These are phyloP conservation scores for Leonotis leonurus DNA, from an alignment of 257 asterid genomes.

Conservation along the genomic window DNA sequence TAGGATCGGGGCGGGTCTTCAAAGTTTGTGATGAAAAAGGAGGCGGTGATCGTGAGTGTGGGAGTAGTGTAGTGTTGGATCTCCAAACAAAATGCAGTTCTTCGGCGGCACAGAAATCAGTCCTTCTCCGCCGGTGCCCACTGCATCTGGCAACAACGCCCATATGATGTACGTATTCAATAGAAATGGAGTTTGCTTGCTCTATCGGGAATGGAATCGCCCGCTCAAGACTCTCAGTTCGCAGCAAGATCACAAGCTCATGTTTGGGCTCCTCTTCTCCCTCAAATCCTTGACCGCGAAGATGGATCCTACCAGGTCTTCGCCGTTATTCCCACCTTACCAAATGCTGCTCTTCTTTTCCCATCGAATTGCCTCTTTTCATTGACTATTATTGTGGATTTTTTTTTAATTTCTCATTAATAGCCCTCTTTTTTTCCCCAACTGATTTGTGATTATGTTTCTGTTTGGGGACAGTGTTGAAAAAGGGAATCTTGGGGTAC, in stretches of 20 bases:
- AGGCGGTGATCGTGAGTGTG: no score
- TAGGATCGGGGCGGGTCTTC: no score
- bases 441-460: slow-evolving; percentile 1
- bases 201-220: slow-evolving; percentile 96
- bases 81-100: slow-evolving; percentile 58
- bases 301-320: slow-evolving; percentile 95
- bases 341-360: background rate
- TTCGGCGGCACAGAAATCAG: slow-evolving; percentile 88
- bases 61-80: background rate
- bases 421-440: background rate
- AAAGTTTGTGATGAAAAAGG: no score
- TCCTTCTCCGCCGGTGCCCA: slow-evolving; percentile 78
- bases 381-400: background rate
- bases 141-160: slow-evolving; percentile 83
- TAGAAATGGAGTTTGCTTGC: slow-evolving; percentile 77
- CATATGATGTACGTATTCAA: slow-evolving; percentile 86
- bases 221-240: slow-evolving; percentile 82
- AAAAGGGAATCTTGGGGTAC: slow-evolving; percentile 94
- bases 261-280: slow-evolving; percentile 97
- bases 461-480: slow-evolving; percentile 53
- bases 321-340: slow-evolving; percentile 10
- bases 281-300: slow-evolving; percentile 95
- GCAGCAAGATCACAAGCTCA: slow-evolving; percentile 90
- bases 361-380: background rate
- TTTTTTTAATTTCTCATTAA: background rate